Evolutionary conservation across 2,329 filamentous ascomycete genomes (phyloP), one percentile per base, ranked within the genome.

Genomic region (Ascochyta pisi): DNA sequence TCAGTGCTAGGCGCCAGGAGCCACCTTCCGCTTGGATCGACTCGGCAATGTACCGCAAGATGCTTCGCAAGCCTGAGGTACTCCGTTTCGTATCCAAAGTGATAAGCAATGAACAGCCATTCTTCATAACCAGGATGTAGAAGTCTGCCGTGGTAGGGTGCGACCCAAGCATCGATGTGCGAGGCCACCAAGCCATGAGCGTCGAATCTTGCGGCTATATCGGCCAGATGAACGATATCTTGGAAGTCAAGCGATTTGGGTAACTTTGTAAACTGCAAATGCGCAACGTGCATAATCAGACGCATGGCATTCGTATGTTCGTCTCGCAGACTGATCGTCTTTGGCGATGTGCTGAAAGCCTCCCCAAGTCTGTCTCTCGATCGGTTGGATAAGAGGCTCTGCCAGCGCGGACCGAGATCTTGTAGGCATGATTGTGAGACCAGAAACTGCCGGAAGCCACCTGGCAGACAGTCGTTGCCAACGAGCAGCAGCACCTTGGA

Each of bases 221-320:
- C 53, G 1, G 73, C 65, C 7, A 77, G 34, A 10, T 64, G 57
- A 2, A 72, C 62, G 2, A 76, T 58, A 9, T 65, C 52, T 0
- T 42, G 6, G 7, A 73, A 67, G 4, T 50, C 50, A 1, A 77
- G 58, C 24, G 22, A 31, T 50, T 19, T 50, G n/a, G 66, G 67
- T 2, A 77, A 58, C n/a, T 63, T 53, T 1, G 55, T 23, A 37
- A 67, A 69, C 10, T 67, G 58, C 9, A 58, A 40, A 47, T 76
- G 74, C 3, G 70, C 67, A 6, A 78, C 68, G 22, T 63, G 63
- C 49, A 77, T 66, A 7, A 77, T 23, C 1, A 75, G 58, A 0
- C 52, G 42, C 54, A 78, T 69, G 1, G 70, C 68, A 1, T 65
- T 60, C 0, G 68, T 52, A 44, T 76, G 60, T 44, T 77, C 74